phyloP scores from a whole-genome alignment of 106 monocot genomes.

The Acorus calamus region DNA sequence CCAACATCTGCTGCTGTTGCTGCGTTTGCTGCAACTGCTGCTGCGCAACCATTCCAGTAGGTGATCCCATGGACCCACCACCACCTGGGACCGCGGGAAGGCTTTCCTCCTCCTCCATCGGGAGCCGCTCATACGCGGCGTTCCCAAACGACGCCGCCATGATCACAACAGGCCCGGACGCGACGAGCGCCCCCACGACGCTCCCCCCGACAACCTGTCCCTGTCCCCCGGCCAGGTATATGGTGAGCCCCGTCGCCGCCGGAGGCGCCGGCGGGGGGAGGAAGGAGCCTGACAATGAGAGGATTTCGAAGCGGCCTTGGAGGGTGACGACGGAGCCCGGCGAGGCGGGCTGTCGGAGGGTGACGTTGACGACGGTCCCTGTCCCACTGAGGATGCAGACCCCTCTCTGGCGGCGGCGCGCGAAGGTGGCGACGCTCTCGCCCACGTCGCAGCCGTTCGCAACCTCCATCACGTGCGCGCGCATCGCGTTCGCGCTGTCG shows the following conservation, averaged over 20 bases:
- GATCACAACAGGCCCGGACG: conserved; percentile 29
- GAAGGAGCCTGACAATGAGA: too few relatives aligned
- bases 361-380: conserved; percentile 53
- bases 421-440: conserved; percentile 48
- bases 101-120: conserved; percentile 39
- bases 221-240: conserved; percentile 52
- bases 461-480: conserved; percentile 56
- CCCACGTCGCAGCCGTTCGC: conserved; percentile 41
- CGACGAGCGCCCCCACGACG: conserved; percentile 3
- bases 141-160: conserved; percentile 63
- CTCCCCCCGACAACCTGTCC: conserved; percentile 69
- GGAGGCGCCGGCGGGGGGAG: too few relatives aligned
- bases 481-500: conserved; percentile 57
- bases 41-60: conserved; percentile 12
- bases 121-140: conserved; percentile 54
- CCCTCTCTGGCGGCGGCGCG: conserved; percentile 48
- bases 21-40: conserved; percentile 7
- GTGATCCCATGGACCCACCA: conserved; percentile 5
- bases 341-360: conserved; percentile 45
- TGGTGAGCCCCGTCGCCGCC: conserved; percentile 30
- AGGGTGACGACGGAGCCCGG: conserved; percentile 37
- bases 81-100: not conserved
- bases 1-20: conserved; percentile 20
- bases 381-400: conserved; percentile 48
- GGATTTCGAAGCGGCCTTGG: conserved; percentile 4